Conservation (phyloP, 2,329 filamentous ascomycete species). For the Penicillium sp. region DNA sequence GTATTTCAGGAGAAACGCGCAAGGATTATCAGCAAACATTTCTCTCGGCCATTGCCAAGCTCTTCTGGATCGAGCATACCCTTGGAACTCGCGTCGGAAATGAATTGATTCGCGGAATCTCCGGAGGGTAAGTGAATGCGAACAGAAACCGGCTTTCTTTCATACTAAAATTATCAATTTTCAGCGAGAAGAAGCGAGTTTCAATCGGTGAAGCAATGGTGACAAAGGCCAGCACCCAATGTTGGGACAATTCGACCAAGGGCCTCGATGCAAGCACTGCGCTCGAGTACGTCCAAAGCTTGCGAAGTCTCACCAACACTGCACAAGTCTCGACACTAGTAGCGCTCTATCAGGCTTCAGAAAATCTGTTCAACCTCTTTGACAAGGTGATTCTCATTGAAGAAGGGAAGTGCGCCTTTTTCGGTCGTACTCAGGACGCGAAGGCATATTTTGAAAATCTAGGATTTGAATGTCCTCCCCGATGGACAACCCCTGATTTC, state of each 20-base stretch:
- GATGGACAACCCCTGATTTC: slow-evolving; percentile 76
- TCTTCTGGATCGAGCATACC: slow-evolving; percentile 74
- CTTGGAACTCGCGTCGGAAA: slow-evolving; percentile 75
- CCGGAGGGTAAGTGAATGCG: slow-evolving; percentile 54
- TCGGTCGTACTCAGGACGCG: slow-evolving; percentile 65
- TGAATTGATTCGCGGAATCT: slow-evolving; percentile 72
- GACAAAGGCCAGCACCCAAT: slow-evolving; percentile 66
- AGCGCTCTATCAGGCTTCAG: slow-evolving; percentile 70
- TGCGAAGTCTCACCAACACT: slow-evolving; percentile 68
- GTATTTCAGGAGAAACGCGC: slow-evolving; percentile 65
- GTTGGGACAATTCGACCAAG: slow-evolving; percentile 76
- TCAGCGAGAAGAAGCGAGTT: slow-evolving; percentile 71
- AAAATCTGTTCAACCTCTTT: slow-evolving; percentile 59
- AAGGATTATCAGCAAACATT: slow-evolving; percentile 65
- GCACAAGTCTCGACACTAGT: slow-evolving; percentile 65
- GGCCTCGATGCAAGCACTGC: slow-evolving; percentile 76
- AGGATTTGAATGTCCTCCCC: slow-evolving; percentile 71
- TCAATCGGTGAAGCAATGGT: slow-evolving; percentile 78
- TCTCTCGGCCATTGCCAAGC: slow-evolving; percentile 68
- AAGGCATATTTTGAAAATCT: slow-evolving; percentile 71
- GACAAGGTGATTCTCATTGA: slow-evolving; percentile 72
- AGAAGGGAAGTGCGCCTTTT: slow-evolving; percentile 72
- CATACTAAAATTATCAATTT: background rate
- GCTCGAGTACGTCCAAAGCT: slow-evolving; percentile 70
- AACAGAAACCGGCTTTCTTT: background rate